Evolutionary conservation across 2,329 filamentous ascomycete genomes (phyloP).

Genomic region (Nemania sp.): DNA sequence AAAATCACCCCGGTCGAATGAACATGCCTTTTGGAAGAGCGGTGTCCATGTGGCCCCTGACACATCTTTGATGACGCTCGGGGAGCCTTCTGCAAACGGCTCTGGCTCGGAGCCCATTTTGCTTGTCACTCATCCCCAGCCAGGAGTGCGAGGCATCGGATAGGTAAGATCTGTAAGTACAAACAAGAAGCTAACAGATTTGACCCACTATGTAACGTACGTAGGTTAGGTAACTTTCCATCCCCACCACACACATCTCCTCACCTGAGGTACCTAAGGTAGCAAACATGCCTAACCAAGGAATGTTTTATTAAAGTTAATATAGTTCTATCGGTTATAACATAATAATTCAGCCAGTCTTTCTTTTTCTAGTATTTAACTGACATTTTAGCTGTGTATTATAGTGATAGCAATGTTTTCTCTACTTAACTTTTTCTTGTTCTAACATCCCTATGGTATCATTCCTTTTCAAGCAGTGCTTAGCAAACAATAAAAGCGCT

Average conservation of each 20-base stretch:
- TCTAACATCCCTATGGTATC: too few species aligned
- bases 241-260: not conserved
- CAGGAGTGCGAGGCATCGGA: not conserved
- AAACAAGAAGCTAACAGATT: not conserved
- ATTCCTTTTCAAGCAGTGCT: too few species aligned
- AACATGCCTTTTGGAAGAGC: conserved; percentile 67
- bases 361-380: too few species aligned
- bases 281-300: not conserved
- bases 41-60: conserved; percentile 62
- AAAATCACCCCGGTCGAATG: conserved; percentile 74
- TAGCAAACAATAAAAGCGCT: too few species aligned
- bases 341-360: too few species aligned
- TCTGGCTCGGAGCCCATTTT: conserved; percentile 54
- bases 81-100: conserved; percentile 50
- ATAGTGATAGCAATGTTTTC: too few species aligned
- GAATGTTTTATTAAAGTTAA: too few species aligned
- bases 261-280: not conserved
- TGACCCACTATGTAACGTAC: not conserved
- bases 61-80: conserved; percentile 53
- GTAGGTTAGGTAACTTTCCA: not conserved
- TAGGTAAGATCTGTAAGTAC: not conserved
- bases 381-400: too few species aligned
- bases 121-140: not conserved
- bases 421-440: too few species aligned
- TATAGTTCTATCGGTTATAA: too few species aligned